Conservation (phyloP, 306 rosid genomes). For the Prunus salicina region DNA sequence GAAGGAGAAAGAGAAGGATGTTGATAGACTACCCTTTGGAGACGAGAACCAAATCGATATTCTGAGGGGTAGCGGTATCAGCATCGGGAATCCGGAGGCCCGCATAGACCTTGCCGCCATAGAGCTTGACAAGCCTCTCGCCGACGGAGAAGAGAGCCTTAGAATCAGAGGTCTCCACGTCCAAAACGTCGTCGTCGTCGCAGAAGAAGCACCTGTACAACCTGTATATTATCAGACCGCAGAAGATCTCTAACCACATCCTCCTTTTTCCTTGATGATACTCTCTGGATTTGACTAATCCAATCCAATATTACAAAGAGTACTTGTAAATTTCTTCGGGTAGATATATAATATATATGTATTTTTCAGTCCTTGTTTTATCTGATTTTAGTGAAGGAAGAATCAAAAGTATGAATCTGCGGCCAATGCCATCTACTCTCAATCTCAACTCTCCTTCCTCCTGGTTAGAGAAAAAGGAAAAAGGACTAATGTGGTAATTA, state of each 20-base stretch:
- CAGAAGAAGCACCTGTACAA: constrained; percentile 46
- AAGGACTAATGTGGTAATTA: too few relatives aligned
- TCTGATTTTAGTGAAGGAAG: too few relatives aligned
- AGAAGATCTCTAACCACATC: constrained; percentile 69
- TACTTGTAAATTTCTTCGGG: too few relatives aligned
- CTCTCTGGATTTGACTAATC: background rate
- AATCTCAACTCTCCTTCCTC: too few relatives aligned
- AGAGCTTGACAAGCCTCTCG: constrained; percentile 64
- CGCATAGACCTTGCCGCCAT: constrained; percentile 60
- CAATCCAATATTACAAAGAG: too few relatives aligned
- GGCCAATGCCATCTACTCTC: too few relatives aligned
- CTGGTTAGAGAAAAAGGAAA: too few relatives aligned
- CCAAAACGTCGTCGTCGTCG: constrained; percentile 56
- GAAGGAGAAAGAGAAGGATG: background rate
- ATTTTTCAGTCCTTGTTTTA: too few relatives aligned
- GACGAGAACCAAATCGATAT: constrained; percentile 66
- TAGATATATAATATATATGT: too few relatives aligned
- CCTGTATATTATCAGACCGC: constrained; percentile 57
- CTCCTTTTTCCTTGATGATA: background rate
- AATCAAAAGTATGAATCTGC: too few relatives aligned
- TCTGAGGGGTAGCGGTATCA: constrained; percentile 66
- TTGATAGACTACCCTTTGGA: constrained; percentile 44
- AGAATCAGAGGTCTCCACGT: constrained; percentile 58
- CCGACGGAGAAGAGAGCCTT: constrained; percentile 69
- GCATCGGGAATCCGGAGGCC: constrained; percentile 97